These are phyloP conservation scores for Trypanosoma melophagium DNA, from an alignment of 208 protist genomes.

Conservation along the genomic window DNA sequence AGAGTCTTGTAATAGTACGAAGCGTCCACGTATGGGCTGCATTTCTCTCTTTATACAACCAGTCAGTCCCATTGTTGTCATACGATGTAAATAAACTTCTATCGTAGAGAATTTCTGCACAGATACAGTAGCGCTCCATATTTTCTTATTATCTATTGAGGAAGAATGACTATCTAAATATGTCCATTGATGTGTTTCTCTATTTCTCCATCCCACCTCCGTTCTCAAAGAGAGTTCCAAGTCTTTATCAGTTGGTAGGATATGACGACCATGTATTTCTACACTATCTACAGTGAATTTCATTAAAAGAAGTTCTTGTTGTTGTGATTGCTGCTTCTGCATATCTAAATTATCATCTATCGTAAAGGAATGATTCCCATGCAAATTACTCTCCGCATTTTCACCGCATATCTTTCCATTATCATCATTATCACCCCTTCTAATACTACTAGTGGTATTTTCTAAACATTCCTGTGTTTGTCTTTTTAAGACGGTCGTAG, in stretches of 20 bases:
- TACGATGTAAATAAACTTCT: background rate
- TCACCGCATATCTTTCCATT: too few relatives aligned
- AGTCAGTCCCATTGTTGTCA: background rate
- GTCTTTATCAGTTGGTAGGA: background rate
- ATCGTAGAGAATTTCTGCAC: background rate
- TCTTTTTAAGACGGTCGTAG: background rate
- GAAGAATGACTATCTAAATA: background rate
- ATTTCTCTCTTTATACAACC: too few relatives aligned
- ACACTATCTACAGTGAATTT: background rate
- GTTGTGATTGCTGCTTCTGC: too few relatives aligned
- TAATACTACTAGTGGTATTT: background rate
- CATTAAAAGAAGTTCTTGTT: background rate
- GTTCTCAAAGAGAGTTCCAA: slow-evolving; percentile 8
- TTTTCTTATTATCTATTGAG: background rate
- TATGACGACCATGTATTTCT: background rate
- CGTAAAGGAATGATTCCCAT: background rate
- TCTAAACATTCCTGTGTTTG: background rate
- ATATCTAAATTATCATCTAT: background rate
- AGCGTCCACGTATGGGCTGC: too few relatives aligned
- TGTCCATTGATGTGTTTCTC: background rate
- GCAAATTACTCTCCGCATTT: too few relatives aligned
- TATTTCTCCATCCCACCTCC: background rate
- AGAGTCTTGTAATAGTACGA: too few relatives aligned
- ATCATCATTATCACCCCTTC: too few relatives aligned
- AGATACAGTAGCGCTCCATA: background rate